phyloP scores from a whole-genome alignment of 805 yeast species.

The Schizosaccharomyces octosporus region DNA sequence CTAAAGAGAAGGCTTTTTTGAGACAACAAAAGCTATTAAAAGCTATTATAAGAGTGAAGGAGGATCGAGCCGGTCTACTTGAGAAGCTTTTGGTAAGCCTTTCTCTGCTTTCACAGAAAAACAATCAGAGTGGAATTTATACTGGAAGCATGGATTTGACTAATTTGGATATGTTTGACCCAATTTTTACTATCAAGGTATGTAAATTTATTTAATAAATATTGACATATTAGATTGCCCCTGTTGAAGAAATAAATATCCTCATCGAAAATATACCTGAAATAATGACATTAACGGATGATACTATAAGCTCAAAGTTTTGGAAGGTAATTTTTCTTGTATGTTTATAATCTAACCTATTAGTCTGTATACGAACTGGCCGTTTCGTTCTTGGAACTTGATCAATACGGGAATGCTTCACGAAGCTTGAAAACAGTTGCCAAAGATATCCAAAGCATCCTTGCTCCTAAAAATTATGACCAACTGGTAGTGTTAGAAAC shows the following conservation, averaged over 20 bases:
- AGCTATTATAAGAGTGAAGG: neutral
- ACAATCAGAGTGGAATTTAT: neutral
- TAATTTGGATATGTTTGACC: neutral
- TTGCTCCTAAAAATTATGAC: constrained; percentile 10
- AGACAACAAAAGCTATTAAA: neutral
- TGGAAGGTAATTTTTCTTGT: neutral
- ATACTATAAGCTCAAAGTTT: neutral
- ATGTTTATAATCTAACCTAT: neutral
- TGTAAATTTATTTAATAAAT: too few species aligned
- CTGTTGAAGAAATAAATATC: too few species aligned
- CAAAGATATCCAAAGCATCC: constrained; percentile 11
- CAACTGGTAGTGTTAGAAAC: constrained; percentile 10
- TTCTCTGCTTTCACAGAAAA: neutral
- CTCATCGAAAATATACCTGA: too few species aligned
- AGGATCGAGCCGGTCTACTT: neutral
- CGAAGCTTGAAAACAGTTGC: constrained; percentile 7
- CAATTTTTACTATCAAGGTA: neutral
- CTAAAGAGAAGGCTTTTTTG: neutral
- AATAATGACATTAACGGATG: too few species aligned
- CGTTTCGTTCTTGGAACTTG: neutral
- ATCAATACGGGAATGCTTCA: neutral
- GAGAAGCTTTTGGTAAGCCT: neutral
- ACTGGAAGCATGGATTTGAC: neutral
- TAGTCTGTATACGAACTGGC: neutral
- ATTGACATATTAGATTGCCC: too few species aligned